Conservation (phyloP, 805 yeast genomes). For the Candida nitratophila region DNA sequence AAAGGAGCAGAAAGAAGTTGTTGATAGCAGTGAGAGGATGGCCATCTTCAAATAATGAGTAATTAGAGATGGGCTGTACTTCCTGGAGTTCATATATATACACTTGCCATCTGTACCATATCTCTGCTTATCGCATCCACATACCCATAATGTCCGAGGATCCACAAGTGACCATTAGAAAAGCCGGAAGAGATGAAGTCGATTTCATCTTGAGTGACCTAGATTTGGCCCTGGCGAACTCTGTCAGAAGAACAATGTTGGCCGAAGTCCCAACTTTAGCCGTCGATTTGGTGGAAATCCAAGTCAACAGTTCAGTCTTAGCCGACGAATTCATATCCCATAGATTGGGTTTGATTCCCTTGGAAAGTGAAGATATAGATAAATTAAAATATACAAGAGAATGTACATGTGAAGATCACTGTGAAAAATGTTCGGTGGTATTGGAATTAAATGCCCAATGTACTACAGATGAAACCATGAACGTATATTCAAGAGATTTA, state of each 20-base stretch:
- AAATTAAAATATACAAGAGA: constrained; percentile 83
- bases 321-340: constrained; percentile 97
- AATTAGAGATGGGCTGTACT: too few relatives aligned
- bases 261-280: constrained; percentile 97
- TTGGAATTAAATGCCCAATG: constrained; percentile 79
- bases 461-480: constrained; percentile 80
- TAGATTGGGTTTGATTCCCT: constrained; percentile 86
- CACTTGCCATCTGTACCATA: too few relatives aligned
- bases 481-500: constrained; percentile 82
- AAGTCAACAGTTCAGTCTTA: constrained; percentile 84
- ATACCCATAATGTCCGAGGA: constrained; percentile 28
- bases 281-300: constrained; percentile 92
- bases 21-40: too few relatives aligned
- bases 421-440: constrained; percentile 90
- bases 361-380: constrained; percentile 78
- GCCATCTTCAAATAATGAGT: too few relatives aligned
- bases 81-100: too few relatives aligned
- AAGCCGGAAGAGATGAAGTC: constrained; percentile 78
- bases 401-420: constrained; percentile 96
- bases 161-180: constrained; percentile 85
- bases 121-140: neutral
- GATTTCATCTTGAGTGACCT: constrained; percentile 85
- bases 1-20: too few relatives aligned
- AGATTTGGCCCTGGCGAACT: constrained; percentile 86
- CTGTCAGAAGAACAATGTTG: constrained; percentile 83